Evolutionary conservation across 78 protist genomes (phyloP).

Genomic region (Neovahlkampfia damariscottae): DNA sequence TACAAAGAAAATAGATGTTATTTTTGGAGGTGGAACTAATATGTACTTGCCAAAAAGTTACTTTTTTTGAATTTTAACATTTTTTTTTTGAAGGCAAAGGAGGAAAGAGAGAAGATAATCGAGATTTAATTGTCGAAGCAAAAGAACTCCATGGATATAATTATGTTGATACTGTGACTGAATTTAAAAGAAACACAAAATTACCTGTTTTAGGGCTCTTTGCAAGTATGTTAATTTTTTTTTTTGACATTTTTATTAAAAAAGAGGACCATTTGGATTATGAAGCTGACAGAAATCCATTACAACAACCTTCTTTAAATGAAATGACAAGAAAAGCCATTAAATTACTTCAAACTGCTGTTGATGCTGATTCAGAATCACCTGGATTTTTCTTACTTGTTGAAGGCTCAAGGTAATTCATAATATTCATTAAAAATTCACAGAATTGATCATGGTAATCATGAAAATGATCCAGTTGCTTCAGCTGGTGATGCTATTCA

Average conservation of each 20-base stretch:
- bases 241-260: no score
- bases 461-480: slow-evolving; percentile 42
- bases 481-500: slow-evolving; percentile 24
- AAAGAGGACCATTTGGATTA: not conserved
- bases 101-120: not conserved
- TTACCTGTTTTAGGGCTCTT: not conserved
- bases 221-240: no score
- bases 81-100: not conserved
- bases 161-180: not conserved
- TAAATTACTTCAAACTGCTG: not conserved
- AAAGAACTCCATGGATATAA: not conserved
- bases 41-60: no score
- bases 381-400: not conserved
- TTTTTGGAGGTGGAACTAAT: slow-evolving; percentile 33
- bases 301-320: not conserved
- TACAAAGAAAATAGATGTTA: slow-evolving; percentile 7
- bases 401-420: not conserved
- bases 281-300: not conserved
- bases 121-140: not conserved
- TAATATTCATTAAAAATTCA: no score
- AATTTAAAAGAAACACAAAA: not conserved
- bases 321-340: not conserved
- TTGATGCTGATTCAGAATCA: no score
- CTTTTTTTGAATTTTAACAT: not conserved
- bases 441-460: slow-evolving; percentile 55